Evolutionary conservation across 495 filamentous ascomycete species (phyloP).

Genomic region (Chaetomium fimeti): DNA sequence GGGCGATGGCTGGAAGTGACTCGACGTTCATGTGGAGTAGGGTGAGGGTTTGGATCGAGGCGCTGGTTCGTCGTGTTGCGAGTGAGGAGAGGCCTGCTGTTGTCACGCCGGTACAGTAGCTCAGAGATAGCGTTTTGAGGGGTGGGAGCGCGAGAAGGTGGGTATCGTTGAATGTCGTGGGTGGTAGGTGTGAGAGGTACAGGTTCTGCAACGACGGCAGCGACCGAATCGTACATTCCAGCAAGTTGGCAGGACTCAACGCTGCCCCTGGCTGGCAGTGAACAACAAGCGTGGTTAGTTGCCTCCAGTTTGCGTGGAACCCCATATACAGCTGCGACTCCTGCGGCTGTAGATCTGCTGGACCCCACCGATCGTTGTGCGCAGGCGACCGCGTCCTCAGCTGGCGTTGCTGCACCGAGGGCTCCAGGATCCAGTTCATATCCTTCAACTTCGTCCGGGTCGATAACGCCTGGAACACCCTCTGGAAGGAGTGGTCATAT

Average conservation of each 20-base stretch:
- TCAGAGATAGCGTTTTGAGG: slow-evolving; percentile 70
- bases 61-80: slow-evolving; percentile 57
- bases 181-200: slow-evolving; percentile 69
- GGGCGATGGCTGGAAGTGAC: slow-evolving; percentile 68
- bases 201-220: slow-evolving; percentile 71
- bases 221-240: slow-evolving; percentile 61
- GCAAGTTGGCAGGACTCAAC: slow-evolving; percentile 63
- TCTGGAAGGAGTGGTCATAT: slow-evolving; percentile 71
- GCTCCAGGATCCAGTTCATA: slow-evolving; percentile 71
- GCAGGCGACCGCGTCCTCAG: slow-evolving; percentile 16
- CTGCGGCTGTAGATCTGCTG: slow-evolving; percentile 57
- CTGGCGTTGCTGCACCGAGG: slow-evolving; percentile 40
- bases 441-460: slow-evolving; percentile 71
- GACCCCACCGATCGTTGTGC: slow-evolving; percentile 29
- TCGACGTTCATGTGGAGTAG: slow-evolving; percentile 65
- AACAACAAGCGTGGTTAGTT: slow-evolving; percentile 71
- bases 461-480: slow-evolving; percentile 74
- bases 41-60: slow-evolving; percentile 58
- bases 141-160: slow-evolving; percentile 68
- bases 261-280: slow-evolving; percentile 64
- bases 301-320: slow-evolving; percentile 67
- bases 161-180: slow-evolving; percentile 67
- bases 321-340: slow-evolving; percentile 68
- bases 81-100: slow-evolving; percentile 73
- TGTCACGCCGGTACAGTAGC: slow-evolving; percentile 73